Evolutionary conservation across 768 basidiomycete species (phyloP), one percentile per base, ranked within the genome.

Genomic region (Grammothele lineata): DNA sequence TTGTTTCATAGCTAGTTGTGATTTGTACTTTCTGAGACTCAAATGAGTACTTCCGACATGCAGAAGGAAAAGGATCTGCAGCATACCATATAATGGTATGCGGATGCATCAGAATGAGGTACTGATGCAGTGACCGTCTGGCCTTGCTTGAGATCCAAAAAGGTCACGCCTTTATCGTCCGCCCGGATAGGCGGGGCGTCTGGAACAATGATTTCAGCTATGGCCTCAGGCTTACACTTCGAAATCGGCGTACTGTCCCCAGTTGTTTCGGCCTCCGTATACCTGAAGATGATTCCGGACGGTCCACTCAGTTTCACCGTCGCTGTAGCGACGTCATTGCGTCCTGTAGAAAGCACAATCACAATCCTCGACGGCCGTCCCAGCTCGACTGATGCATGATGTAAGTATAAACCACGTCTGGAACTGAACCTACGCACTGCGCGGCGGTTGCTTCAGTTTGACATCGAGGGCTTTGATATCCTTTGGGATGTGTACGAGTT

Each of bases 361-460:
- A 76, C 69, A 15, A 89, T 63, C 21, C 64, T 72, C 11, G 82
- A 70, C 10, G 74, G 66, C 48, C 71, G 70, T 22, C 83, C 86
- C 14, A 90, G 77, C 60, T 83, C 76, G 50, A 87, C 88, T 90
- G 43, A n/a, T n/a, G n/a, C n/a, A n/a, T n/a, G n/a, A n/a, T n/a
- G n/a, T n/a, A n/a, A n/a, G n/a, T n/a, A n/a, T n/a, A n/a, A n/a
- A n/a, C 7, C 38, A 22, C 52, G 21, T 24, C 9, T 36, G 26
- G 18, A n/a, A 14, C 23, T 18, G 24, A 30, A 30, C 14, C 27
- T 17, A 55, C 59, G 14, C 50, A 66, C 59, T 62, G 45, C 32
- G 49, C 50, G 61, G 58, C 4, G 88, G 86, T 49, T 82, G 83
- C 43, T 68, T 70, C 5, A 92, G 65, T 7, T 71, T 72, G 12